These are phyloP conservation scores for Thymus quinquecostatus DNA, from an alignment of 257 asterid genomes.

Conservation along the genomic window DNA sequence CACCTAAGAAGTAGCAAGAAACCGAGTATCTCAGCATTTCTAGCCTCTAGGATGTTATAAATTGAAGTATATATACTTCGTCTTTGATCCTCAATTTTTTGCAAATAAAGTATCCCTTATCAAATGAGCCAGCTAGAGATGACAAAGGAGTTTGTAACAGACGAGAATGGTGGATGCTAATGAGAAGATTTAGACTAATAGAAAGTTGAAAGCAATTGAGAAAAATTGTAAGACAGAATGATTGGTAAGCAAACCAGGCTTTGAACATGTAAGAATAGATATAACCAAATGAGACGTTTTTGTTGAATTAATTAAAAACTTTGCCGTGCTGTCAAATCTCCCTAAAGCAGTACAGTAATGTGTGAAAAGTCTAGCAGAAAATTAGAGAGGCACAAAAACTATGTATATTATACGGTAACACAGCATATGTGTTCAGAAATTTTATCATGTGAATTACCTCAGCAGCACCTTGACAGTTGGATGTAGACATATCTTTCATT, in stretches of 20 bases:
- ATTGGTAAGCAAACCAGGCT: not conserved
- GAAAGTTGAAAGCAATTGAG: not conserved
- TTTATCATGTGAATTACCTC: constrained; percentile 42
- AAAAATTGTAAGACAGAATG: not conserved
- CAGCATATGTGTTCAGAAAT: constrained; percentile 2
- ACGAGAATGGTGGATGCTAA: not conserved
- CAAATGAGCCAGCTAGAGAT: too few relatives aligned
- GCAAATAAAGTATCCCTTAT: too few relatives aligned
- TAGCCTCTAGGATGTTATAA: not conserved
- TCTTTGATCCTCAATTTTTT: too few relatives aligned
- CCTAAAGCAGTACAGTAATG: too few relatives aligned
- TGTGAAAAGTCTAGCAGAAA: not conserved
- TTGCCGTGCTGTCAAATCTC: too few relatives aligned
- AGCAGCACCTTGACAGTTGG: constrained; percentile 47
- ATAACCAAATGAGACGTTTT: not conserved
- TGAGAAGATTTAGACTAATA: not conserved
- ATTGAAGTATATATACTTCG: too few relatives aligned
- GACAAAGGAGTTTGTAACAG: too few relatives aligned
- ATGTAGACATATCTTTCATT: constrained; percentile 46
- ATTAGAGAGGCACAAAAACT: not conserved
- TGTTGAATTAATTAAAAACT: not conserved
- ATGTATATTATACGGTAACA: constrained; percentile 4
- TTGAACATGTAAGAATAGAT: not conserved
- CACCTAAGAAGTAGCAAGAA: constrained; percentile 23
- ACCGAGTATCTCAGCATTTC: too few relatives aligned